phyloP scores from a whole-genome alignment of 352 stramenopile species.

The Phytophthora kernoviae region DNA sequence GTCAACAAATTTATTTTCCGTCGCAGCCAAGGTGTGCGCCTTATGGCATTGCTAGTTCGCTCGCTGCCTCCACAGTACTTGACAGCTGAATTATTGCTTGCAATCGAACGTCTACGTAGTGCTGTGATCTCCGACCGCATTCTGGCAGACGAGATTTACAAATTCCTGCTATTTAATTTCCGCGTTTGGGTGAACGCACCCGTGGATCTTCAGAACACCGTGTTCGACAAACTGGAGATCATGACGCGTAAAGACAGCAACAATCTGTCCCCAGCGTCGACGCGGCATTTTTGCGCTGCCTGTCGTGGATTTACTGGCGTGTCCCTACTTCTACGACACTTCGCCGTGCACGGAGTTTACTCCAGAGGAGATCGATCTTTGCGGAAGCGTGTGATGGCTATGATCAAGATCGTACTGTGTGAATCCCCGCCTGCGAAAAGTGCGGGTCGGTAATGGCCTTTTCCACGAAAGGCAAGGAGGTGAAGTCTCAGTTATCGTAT shows the following conservation, averaged over 20 bases:
- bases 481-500: slow-evolving; percentile 81
- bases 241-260: slow-evolving; percentile 76
- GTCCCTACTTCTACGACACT: slow-evolving; percentile 49
- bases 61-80: slow-evolving; percentile 73
- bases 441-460: slow-evolving; percentile 59
- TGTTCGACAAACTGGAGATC: slow-evolving; percentile 86
- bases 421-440: slow-evolving; percentile 63
- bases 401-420: slow-evolving; percentile 82
- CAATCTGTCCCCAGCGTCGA: slow-evolving; percentile 73
- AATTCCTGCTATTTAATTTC: slow-evolving; percentile 88
- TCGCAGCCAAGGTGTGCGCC: slow-evolving; percentile 71
- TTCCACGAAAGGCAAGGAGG: slow-evolving; percentile 59
- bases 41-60: slow-evolving; percentile 71
- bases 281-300: slow-evolving; percentile 80
- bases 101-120: slow-evolving; percentile 74
- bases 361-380: slow-evolving; percentile 65
- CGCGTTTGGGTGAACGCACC: slow-evolving; percentile 83
- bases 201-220: slow-evolving; percentile 63
- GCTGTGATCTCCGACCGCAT: slow-evolving; percentile 82
- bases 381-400: slow-evolving; percentile 69
- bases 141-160: slow-evolving; percentile 82
- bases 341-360: slow-evolving; percentile 55
- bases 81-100: slow-evolving; percentile 64
- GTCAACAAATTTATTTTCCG: slow-evolving; percentile 90
- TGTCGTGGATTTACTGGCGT: slow-evolving; percentile 87